phyloP scores from a whole-genome alignment of 176 grass and related monocot species.

The Elymus sibiricus region DNA sequence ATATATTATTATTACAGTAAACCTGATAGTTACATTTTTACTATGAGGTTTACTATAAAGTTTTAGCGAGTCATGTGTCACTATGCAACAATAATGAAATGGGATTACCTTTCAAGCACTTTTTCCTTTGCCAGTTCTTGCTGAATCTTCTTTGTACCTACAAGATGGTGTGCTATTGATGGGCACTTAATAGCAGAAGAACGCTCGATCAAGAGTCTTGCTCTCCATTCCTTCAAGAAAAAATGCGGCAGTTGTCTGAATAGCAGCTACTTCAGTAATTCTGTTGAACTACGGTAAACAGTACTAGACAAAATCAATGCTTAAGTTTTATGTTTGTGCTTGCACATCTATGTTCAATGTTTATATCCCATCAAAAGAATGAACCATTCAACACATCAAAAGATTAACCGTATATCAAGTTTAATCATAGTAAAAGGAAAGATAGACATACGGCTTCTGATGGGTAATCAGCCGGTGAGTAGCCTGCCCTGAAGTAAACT shows the following conservation, averaged over 20 bases:
- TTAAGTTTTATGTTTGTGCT: neutral
- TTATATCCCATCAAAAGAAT: neutral
- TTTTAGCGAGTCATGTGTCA: neutral
- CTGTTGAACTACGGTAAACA: neutral
- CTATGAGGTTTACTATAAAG: neutral
- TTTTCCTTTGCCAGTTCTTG: slow-evolving; percentile 59
- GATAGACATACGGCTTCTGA: slow-evolving; percentile 45
- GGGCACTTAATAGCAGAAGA: slow-evolving; percentile 63
- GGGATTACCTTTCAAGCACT: slow-evolving; percentile 47
- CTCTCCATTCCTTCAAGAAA: slow-evolving; percentile 52
- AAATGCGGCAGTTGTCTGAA: neutral
- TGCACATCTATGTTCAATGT: neutral
- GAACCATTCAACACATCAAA: neutral
- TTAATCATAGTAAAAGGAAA: neutral
- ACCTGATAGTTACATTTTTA: neutral
- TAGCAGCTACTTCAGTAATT: neutral
- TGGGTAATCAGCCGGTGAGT: slow-evolving; percentile 62
- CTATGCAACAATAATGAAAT: neutral
- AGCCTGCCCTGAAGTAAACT: slow-evolving; percentile 60
- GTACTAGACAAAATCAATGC: neutral
- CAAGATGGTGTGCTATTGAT: slow-evolving; percentile 66
- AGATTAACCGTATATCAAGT: neutral
- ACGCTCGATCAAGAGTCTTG: slow-evolving; percentile 50
- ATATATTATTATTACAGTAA: no score
- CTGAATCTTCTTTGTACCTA: slow-evolving; percentile 62